These are phyloP conservation scores for Ramaria sp. DNA, from an alignment of 768 basidiomycete species.

Conservation along the genomic window DNA sequence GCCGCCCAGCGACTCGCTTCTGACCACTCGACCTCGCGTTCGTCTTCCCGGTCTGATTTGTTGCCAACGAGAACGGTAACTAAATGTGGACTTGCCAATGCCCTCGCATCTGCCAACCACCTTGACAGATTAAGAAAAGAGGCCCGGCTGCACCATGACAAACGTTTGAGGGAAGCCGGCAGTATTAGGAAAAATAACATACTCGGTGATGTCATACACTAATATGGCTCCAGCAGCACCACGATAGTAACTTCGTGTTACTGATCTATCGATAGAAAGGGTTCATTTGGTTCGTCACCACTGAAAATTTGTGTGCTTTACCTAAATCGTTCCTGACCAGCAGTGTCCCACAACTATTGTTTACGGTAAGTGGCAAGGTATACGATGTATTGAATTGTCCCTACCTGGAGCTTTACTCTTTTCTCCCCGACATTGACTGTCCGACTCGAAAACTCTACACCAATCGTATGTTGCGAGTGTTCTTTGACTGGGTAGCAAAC, in stretches of 20 bases:
- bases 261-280: slow-evolving; percentile 42
- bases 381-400: not conserved
- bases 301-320: slow-evolving; percentile 22
- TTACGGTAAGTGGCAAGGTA: not conserved
- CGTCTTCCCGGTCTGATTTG: slow-evolving; percentile 91
- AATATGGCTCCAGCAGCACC: slow-evolving; percentile 88
- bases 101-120: slow-evolving; percentile 91
- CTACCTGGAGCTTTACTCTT: slow-evolving; percentile 88
- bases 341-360: slow-evolving; percentile 86
- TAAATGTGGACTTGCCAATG: slow-evolving; percentile 84
- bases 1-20: slow-evolving; percentile 96
- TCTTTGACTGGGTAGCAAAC: slow-evolving; percentile 60
- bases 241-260: slow-evolving; percentile 92
- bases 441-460: slow-evolving; percentile 94
- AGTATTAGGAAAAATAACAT: slow-evolving; percentile 15
- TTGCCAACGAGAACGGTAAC: slow-evolving; percentile 89
- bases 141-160: slow-evolving; percentile 48
- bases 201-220: slow-evolving; percentile 92
- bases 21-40: slow-evolving; percentile 88
- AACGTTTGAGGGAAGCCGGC: slow-evolving; percentile 11
- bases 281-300: not conserved
- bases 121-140: slow-evolving; percentile 75
- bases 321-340: slow-evolving; percentile 93
- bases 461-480: slow-evolving; percentile 95
- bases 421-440: slow-evolving; percentile 91